Percentiles rank a stretch among this genome's conserved stretches.
These are phyloP conservation scores for Xenoacremonium recifei DNA, from an alignment of 2,329 filamentous ascomycete species.

Conservation along the genomic window DNA sequence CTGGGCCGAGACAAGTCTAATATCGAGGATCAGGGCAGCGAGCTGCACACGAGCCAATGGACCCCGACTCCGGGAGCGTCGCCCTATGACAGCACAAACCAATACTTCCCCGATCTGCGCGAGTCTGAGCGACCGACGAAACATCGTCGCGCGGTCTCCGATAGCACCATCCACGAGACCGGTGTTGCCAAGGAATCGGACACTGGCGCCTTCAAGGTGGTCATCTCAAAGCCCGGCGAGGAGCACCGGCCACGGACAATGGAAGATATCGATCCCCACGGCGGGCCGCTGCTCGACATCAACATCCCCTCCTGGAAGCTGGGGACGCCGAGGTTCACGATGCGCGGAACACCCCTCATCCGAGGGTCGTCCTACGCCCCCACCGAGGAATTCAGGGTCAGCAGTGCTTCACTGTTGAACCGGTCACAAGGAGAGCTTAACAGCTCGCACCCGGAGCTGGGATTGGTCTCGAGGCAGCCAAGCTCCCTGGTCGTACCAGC, in stretches of 20 bases:
- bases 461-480: slow-evolving; percentile 31
- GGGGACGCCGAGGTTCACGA: slow-evolving; percentile 77
- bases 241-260: slow-evolving; percentile 61
- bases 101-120: slow-evolving; percentile 29
- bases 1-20: slow-evolving; percentile 30
- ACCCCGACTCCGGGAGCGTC: slow-evolving; percentile 40
- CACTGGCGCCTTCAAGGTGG: slow-evolving; percentile 71
- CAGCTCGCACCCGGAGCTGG: slow-evolving; percentile 22
- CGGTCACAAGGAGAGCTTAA: slow-evolving; percentile 31
- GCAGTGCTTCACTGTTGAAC: slow-evolving; percentile 51
- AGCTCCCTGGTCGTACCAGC: slow-evolving; percentile 38
- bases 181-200: slow-evolving; percentile 52
- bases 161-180: slow-evolving; percentile 70
- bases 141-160: slow-evolving; percentile 68
- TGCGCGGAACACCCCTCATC: slow-evolving; percentile 71
- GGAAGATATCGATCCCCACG: slow-evolving; percentile 49
- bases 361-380: slow-evolving; percentile 79
- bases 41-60: slow-evolving; percentile 38
- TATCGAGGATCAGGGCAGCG: slow-evolving; percentile 22
- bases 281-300: slow-evolving; percentile 63
- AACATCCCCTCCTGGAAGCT: slow-evolving; percentile 82
- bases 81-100: slow-evolving; percentile 33
- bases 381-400: slow-evolving; percentile 68
- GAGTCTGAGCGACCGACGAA: slow-evolving; percentile 25
- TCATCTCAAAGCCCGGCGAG: slow-evolving; percentile 71